phyloP scores from a whole-genome alignment of 345 rosid genomes.

The Ceriops decandra region DNA sequence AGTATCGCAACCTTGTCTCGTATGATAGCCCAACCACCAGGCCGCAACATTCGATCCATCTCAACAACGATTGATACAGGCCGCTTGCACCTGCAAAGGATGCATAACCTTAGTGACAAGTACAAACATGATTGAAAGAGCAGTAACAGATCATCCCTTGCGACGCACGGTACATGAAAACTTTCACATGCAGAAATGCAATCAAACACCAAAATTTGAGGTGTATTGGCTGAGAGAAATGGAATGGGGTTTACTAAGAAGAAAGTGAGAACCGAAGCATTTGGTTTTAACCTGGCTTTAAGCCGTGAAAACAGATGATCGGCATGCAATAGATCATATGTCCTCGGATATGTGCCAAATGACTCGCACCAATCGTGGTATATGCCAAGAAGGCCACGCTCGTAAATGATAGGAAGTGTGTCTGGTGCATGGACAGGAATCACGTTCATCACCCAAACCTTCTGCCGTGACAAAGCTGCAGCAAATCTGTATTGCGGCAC shows the following conservation, averaged over 20 bases:
- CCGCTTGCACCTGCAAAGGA: constrained; percentile 64
- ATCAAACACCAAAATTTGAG: too few relatives aligned
- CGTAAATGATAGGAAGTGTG: constrained; percentile 79
- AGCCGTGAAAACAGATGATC: constrained; percentile 96
- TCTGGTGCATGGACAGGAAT: constrained; percentile 90
- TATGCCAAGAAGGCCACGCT: constrained; percentile 72
- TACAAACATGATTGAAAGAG: background rate
- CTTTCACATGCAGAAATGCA: background rate
- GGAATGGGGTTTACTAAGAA: background rate
- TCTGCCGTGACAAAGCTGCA: constrained; percentile 67
- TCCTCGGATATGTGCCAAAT: constrained; percentile 87
- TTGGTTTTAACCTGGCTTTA: constrained; percentile 60
- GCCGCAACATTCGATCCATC: constrained; percentile 78
- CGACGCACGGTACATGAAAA: background rate
- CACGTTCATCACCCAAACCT: constrained; percentile 91
- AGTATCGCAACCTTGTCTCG: constrained; percentile 84
- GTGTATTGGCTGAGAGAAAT: background rate
- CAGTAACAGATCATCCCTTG: too few relatives aligned
- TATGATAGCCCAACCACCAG: constrained; percentile 85
- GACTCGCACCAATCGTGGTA: constrained; percentile 99
- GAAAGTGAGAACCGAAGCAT: background rate
- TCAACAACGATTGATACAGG: constrained; percentile 78
- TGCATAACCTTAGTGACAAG: background rate
- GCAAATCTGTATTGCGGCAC: constrained; percentile 59
- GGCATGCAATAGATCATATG: constrained; percentile 89